Percentiles rank a stretch among this genome's conserved stretches.
These are phyloP conservation scores for Ustilaginoidea virens DNA, from an alignment of 2,329 filamentous ascomycete genomes.

Conservation along the genomic window DNA sequence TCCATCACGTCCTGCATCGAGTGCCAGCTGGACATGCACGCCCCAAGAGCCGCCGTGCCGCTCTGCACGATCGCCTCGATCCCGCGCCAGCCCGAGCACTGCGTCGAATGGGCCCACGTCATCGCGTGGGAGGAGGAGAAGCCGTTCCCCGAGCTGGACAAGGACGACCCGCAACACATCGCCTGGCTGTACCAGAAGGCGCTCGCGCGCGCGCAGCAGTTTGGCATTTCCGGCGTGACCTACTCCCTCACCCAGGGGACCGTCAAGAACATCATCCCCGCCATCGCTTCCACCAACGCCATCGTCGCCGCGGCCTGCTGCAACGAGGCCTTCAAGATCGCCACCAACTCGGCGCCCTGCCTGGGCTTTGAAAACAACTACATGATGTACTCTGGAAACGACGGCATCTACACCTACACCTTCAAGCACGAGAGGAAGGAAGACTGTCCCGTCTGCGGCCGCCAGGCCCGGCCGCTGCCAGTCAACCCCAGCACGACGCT, in stretches of 20 bases:
- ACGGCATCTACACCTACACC: constrained; percentile 91
- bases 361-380: constrained; percentile 75
- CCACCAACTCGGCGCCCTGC: constrained; percentile 64
- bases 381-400: constrained; percentile 99
- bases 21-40: constrained; percentile 97
- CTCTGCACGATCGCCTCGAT: constrained; percentile 95
- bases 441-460: constrained; percentile 90
- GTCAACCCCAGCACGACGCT: constrained; percentile 60
- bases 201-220: constrained; percentile 65
- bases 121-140: constrained; percentile 89
- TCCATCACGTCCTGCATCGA: constrained; percentile 93
- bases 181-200: constrained; percentile 91
- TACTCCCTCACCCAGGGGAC: constrained; percentile 95
- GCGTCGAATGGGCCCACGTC: constrained; percentile 96
- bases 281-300: constrained; percentile 93
- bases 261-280: constrained; percentile 98
- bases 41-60: constrained; percentile 89
- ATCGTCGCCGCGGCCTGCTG: constrained; percentile 93
- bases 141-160: constrained; percentile 75
- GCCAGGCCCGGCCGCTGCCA: constrained; percentile 58
- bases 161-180: constrained; percentile 91
- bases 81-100: constrained; percentile 92
- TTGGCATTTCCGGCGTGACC: constrained; percentile 81
- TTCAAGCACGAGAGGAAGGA: constrained; percentile 89
- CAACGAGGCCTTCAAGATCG: constrained; percentile 93